These are phyloP conservation scores for Mycena haematopus DNA, from an alignment of 768 basidiomycete species.

Conservation along the genomic window DNA sequence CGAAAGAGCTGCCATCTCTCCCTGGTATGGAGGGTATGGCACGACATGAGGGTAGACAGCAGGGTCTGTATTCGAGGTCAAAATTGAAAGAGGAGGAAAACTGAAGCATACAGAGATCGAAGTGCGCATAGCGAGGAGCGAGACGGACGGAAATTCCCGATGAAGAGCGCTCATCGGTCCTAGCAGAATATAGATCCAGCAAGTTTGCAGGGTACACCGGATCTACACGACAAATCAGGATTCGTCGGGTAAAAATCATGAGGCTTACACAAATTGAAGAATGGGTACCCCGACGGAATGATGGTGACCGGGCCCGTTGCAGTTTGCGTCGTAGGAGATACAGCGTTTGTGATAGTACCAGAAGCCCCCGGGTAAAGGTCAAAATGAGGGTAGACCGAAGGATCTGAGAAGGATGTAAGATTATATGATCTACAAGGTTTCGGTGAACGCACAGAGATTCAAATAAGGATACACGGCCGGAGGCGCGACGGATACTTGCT, in stretches of 20 bases:
- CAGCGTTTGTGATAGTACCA: not conserved
- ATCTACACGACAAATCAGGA: constrained; percentile 1
- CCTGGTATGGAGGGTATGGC: constrained; percentile 19
- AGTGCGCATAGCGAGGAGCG: constrained; percentile 37
- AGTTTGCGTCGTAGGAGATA: not conserved
- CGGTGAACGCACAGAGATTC: constrained; percentile 3
- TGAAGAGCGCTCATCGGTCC: not conserved
- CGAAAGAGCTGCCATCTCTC: constrained; percentile 14
- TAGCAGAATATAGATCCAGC: constrained; percentile 14
- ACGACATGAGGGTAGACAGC: constrained; percentile 36
- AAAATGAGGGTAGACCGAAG: constrained; percentile 41
- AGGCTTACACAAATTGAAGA: constrained; percentile 35
- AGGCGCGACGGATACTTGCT: constrained; percentile 9
- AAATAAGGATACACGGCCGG: constrained; percentile 28
- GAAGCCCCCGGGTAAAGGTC: constrained; percentile 38
- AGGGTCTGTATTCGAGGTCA: constrained; percentile 17
- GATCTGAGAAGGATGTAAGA: constrained; percentile 29
- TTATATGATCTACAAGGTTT: not conserved
- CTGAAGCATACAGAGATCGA: constrained; percentile 41
- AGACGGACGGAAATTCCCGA: constrained; percentile 20
- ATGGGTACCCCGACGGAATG: constrained; percentile 32
- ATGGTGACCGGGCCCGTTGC: constrained; percentile 12
- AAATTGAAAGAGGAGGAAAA: constrained; percentile 18
- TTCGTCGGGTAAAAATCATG: not conserved
- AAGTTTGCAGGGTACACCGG: constrained; percentile 25